Base-by-base conservation (phyloP, 2,329 filamentous ascomycete genomes). In the Penicillium thymicola region DNA sequence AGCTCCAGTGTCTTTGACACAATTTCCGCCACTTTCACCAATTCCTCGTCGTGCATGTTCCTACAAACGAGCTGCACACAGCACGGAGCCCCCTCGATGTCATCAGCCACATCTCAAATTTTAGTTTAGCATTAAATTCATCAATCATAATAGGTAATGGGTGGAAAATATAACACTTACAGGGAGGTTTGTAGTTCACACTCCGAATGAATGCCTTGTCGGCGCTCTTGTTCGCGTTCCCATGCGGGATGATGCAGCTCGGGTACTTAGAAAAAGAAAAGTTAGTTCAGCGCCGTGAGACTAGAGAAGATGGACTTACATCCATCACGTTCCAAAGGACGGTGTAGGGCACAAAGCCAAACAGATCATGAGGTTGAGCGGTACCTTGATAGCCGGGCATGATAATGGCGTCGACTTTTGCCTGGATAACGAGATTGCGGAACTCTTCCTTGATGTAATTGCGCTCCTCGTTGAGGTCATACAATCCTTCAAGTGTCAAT, bases 281-380 rank as follows among this genome's bases (percentile, higher is more conserved):
- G 7, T 16, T 7, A 49, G 30, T 21, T 41, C 21, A 59, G 34
- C 8, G 5, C 8, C 9, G 3, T 32, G 4, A 32, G 16, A 7
- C 1, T 8, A 40, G 5, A 6, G 32, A 4, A 27, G 13, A 1
- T 23, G 6, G 34, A 71, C 77, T 70, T 64, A 79, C 78, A 65
- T 83, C 78, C 6, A 82, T 59, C 6, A 82, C 36, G 57, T 84
- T 85, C 60, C 74, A 73, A 42, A 83, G 58, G 21, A 76, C 67
- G 0, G 81, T 83, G 32, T 66, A 66, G 14, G 59, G 50, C 14
- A 54, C 43, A 25, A 60, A 54, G 2, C 63, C 65, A 63, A 76
- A 84, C 0, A 68, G 71, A 62, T 84, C 81, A 61, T 84, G 82
- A 28, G 72, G 71, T 0, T 79, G 75, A 1, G 82, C 81, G 0